Percentiles rank a stretch among this genome's conserved stretches.
Conservation (phyloP, 805 yeast species). For the Metschnikowia kofuensis region DNA sequence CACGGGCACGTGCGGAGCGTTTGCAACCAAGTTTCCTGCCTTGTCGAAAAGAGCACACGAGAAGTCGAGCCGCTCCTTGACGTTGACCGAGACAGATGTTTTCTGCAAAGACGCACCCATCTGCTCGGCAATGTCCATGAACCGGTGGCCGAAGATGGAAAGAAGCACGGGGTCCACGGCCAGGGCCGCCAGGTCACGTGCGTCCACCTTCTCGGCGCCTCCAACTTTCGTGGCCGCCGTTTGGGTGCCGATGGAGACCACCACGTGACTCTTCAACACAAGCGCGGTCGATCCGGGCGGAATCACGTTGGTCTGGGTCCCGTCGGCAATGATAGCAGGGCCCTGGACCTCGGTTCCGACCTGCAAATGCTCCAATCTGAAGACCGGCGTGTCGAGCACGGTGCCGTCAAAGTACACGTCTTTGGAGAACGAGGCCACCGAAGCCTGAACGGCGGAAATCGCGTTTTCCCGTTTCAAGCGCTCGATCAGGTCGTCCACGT, state of each 20-base stretch:
- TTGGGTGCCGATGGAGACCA: conserved; percentile 6
- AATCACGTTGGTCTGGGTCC: conserved; percentile 19
- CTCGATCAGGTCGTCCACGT: conserved; percentile 15
- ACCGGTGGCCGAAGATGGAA: conserved; percentile 21
- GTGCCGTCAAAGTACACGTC: conserved; percentile 11
- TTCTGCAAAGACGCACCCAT: conserved; percentile 46
- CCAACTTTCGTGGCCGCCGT: too few species aligned
- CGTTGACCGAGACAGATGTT: conserved; percentile 44
- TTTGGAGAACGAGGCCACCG: conserved; percentile 8
- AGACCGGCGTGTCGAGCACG: conserved; percentile 13
- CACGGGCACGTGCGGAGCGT: conserved; percentile 46
- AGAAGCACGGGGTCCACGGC: conserved; percentile 20
- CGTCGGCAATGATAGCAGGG: conserved; percentile 21
- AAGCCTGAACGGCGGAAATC: conserved; percentile 1
- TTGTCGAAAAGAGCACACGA: conserved; percentile 45
- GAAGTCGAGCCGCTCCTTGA: conserved; percentile 44
- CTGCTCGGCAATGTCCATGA: conserved; percentile 30
- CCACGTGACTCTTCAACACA: conserved; percentile 17
- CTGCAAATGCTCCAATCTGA: conserved; percentile 12
- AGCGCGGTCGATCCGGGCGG: conserved; percentile 17
- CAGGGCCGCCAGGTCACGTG: too few species aligned
- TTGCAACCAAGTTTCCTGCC: conserved; percentile 43
- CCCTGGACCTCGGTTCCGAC: conserved; percentile 14
- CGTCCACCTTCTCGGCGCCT: too few species aligned
- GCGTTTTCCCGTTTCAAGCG: neutral